These are phyloP conservation scores for Melanopsichium pennsylvanicum DNA, from an alignment of 1,284 basidiomycete genomes.

Conservation along the genomic window DNA sequence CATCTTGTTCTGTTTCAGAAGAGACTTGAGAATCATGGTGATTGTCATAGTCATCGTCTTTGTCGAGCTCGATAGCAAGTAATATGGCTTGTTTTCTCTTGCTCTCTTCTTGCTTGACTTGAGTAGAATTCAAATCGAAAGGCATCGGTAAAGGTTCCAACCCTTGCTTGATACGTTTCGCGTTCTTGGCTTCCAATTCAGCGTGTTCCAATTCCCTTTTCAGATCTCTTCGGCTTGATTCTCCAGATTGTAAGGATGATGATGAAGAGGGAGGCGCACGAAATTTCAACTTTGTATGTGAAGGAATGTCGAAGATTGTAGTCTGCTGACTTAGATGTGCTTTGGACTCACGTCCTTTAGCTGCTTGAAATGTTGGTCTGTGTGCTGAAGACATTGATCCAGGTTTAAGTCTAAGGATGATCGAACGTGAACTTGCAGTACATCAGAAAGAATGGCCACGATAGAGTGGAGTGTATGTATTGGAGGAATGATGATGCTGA, in stretches of 20 bases:
- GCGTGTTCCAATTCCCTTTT: slow-evolving; percentile 53
- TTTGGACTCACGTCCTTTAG: slow-evolving; percentile 47
- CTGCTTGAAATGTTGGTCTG: slow-evolving; percentile 62
- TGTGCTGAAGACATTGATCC: slow-evolving; percentile 64
- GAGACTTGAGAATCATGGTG: slow-evolving; percentile 9
- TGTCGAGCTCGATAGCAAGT: slow-evolving; percentile 21
- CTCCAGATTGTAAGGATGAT: too few relatives aligned
- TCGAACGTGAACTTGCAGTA: too few relatives aligned
- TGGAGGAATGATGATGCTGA: too few relatives aligned
- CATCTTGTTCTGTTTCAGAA: neutral
- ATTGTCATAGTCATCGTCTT: slow-evolving; percentile 2
- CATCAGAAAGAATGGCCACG: too few relatives aligned
- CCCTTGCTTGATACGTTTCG: slow-evolving; percentile 20
- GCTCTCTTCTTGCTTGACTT: slow-evolving; percentile 25
- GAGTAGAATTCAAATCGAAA: too few relatives aligned
- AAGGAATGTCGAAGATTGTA: slow-evolving; percentile 30
- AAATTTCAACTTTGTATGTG: slow-evolving; percentile 63
- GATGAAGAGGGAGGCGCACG: slow-evolving; percentile 41
- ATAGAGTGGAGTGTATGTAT: too few relatives aligned
- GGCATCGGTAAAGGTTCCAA: neutral
- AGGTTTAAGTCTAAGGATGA: too few relatives aligned
- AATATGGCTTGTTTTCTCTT: slow-evolving; percentile 12
- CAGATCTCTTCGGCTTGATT: slow-evolving; percentile 37
- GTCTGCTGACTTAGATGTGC: slow-evolving; percentile 41
- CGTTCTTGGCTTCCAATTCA: slow-evolving; percentile 45